Conservation (phyloP, 2,329 filamentous ascomycete species). For the Cordyceps farinosa region DNA sequence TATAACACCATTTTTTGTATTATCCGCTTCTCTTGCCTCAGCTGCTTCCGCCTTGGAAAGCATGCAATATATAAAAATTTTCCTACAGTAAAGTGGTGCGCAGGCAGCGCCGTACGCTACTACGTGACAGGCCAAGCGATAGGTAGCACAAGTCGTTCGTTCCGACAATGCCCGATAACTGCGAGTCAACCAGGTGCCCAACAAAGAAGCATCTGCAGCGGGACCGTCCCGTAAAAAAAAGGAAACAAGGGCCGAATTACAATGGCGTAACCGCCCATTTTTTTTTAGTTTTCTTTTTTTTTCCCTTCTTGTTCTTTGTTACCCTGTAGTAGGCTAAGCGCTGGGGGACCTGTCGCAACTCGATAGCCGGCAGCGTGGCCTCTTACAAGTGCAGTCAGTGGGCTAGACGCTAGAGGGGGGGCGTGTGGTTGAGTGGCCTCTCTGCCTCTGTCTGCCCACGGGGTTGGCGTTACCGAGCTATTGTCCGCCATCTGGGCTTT, state of each 20-base stretch:
- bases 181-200: not conserved
- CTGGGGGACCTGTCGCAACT: not conserved
- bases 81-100: not conserved
- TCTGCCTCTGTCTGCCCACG: not conserved
- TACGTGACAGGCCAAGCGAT: not conserved
- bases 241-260: not conserved
- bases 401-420: not conserved
- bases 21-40: not conserved
- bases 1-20: not conserved
- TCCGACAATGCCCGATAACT: conserved; percentile 3
- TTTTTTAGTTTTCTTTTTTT: not conserved
- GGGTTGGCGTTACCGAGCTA: too few relatives aligned
- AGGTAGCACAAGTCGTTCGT: not conserved
- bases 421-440: not conserved
- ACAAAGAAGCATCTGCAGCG: not conserved
- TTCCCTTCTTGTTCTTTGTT: not conserved
- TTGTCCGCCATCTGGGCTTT: too few relatives aligned
- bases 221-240: not conserved
- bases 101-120: not conserved
- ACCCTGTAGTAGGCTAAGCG: not conserved
- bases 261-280: not conserved
- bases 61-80: not conserved
- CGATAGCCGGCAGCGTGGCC: not conserved
- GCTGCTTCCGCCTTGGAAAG: not conserved
- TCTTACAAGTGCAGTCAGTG: not conserved